A percentile compares a stretch with the other conserved stretches of the same genome.
Conservation (phyloP, 139 green algal species). For the Dunaliella primolecta region DNA sequence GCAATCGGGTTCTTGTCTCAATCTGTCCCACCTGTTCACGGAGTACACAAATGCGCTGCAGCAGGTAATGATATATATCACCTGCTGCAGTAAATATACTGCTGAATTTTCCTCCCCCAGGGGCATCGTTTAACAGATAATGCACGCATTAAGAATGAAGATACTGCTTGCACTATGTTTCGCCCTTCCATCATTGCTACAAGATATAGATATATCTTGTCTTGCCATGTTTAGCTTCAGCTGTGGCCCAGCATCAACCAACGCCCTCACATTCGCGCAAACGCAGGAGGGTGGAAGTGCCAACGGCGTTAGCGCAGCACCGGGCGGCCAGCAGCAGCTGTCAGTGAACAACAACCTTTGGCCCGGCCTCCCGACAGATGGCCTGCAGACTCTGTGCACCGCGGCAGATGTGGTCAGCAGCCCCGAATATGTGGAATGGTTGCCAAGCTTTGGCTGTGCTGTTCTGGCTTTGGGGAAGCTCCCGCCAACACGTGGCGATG, state of each 20-base stretch:
- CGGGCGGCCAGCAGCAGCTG: no score
- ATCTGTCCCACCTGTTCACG: not conserved
- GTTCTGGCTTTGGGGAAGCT: not conserved
- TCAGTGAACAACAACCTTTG: no score
- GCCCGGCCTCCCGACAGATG: not conserved
- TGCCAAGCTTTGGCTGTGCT: not conserved
- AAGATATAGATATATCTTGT: no score
- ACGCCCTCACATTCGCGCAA: not conserved
- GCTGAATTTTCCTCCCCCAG: no score
- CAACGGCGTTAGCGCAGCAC: no score
- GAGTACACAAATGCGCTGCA: not conserved
- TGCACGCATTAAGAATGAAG: no score
- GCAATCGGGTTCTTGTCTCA: not conserved
- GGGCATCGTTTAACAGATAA: not conserved
- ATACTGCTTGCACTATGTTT: not conserved
- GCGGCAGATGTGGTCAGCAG: not conserved
- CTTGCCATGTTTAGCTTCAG: no score
- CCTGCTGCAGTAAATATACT: not conserved
- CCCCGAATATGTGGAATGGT: not conserved
- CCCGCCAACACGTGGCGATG: no score
- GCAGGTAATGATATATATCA: not conserved
- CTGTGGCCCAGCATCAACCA: no score
- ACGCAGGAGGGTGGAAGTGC: no score
- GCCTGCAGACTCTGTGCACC: not conserved
- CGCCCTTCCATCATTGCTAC: no score